Conservation (phyloP, 225 moss, liverwort and hornwort genomes). For the Rhytidiadelphus loreus region DNA sequence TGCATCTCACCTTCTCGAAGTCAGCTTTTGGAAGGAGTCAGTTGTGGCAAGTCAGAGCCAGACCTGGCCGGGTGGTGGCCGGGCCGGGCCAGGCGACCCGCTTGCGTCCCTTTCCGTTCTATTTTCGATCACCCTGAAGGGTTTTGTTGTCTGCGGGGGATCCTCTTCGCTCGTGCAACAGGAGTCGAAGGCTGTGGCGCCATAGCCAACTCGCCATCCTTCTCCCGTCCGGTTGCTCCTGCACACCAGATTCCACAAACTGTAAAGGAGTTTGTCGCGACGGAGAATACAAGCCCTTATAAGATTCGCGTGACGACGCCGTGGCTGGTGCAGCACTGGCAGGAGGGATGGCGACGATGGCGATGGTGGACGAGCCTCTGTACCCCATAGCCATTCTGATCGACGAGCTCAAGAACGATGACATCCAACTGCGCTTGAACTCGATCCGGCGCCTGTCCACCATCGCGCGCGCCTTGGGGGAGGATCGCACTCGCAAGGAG, state of each 20-base stretch:
- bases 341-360: slow-evolving; percentile 51
- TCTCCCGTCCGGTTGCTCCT: neutral
- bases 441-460: slow-evolving; percentile 90
- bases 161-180: neutral
- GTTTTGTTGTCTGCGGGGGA: neutral
- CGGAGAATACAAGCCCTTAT: neutral
- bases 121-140: neutral
- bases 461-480: slow-evolving; percentile 84
- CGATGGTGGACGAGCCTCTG: slow-evolving; percentile 93
- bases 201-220: neutral
- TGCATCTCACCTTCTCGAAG: neutral
- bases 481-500: slow-evolving; percentile 93
- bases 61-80: neutral
- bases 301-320: neutral
- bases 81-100: neutral
- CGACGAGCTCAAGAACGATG: slow-evolving; percentile 95
- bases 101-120: neutral
- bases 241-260: neutral
- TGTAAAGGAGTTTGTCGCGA: neutral
- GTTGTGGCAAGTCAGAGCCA: neutral
- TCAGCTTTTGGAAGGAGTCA: neutral
- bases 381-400: slow-evolving; percentile 94
- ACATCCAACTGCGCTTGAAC: slow-evolving; percentile 90
- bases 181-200: neutral
- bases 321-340: neutral